phyloP scores from a whole-genome alignment of 345 rosid genomes.

The Eucalyptus polyanthemos region DNA sequence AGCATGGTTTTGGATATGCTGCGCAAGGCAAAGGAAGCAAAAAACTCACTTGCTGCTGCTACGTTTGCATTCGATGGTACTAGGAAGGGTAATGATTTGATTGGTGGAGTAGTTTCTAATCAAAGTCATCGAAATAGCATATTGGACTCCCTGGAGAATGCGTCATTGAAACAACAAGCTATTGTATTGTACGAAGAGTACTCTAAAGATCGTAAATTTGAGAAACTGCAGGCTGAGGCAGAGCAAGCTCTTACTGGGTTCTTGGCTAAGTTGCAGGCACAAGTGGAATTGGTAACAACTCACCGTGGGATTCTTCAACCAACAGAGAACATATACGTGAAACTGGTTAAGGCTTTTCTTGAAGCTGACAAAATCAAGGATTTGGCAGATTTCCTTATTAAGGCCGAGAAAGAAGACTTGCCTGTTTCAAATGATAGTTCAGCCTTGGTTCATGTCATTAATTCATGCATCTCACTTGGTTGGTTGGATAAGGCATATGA shows the following conservation, averaged over 20 bases:
- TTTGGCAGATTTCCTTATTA: slow-evolving; percentile 59
- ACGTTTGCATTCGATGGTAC: slow-evolving; percentile 5
- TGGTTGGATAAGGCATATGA: slow-evolving; percentile 95
- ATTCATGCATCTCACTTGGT: slow-evolving; percentile 70
- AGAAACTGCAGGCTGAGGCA: slow-evolving; percentile 52
- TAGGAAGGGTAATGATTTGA: slow-evolving; percentile 5
- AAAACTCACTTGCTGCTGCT: slow-evolving; percentile 63
- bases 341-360: slow-evolving; percentile 71
- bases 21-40: slow-evolving; percentile 62
- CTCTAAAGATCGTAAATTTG: slow-evolving; percentile 37
- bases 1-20: slow-evolving; percentile 89
- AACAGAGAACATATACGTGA: slow-evolving; percentile 52
- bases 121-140: slow-evolving; percentile 1
- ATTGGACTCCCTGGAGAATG: background rate
- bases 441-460: slow-evolving; percentile 46
- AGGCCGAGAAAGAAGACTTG: slow-evolving; percentile 63
- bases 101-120: slow-evolving; percentile 5
- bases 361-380: slow-evolving; percentile 67
- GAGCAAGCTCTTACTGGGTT: slow-evolving; percentile 36
- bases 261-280: slow-evolving; percentile 40
- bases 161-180: background rate
- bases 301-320: slow-evolving; percentile 77
- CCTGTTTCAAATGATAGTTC: slow-evolving; percentile 65
- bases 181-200: slow-evolving; percentile 41
- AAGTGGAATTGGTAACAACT: slow-evolving; percentile 54